phyloP scores from a whole-genome alignment of 805 yeast species.

The Kurtzmaniella cleridarum region DNA sequence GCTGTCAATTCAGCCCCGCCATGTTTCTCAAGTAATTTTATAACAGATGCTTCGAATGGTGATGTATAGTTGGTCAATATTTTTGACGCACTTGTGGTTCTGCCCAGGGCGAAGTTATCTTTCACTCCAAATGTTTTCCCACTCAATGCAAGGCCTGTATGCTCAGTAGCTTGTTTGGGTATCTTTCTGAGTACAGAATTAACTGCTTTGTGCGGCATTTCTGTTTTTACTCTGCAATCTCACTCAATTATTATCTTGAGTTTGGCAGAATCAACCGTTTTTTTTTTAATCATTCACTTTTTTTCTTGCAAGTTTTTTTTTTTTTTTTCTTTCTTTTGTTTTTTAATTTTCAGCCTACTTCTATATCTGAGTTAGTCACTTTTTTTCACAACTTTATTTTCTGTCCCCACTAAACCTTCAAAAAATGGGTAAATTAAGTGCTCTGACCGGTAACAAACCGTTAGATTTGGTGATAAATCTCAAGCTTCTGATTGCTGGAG shows the following conservation, averaged over 20 bases:
- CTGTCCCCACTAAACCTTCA: too few species aligned
- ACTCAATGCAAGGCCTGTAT: neutral
- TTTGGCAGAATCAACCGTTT: too few species aligned
- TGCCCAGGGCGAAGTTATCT: constrained; percentile 68
- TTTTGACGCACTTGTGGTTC: constrained; percentile 77
- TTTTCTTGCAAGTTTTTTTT: too few species aligned
- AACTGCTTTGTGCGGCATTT: too few species aligned
- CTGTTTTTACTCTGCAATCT: too few species aligned
- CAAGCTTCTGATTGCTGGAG: constrained; percentile 40
- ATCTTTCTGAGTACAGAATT: too few species aligned
- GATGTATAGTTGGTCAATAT: constrained; percentile 56
- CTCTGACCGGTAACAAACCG: constrained; percentile 12
- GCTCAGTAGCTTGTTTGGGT: too few species aligned
- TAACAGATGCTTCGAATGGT: constrained; percentile 81
- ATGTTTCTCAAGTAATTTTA: constrained; percentile 38
- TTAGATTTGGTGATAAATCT: constrained; percentile 33
- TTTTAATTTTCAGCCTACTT: neutral
- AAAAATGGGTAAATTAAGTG: too few species aligned
- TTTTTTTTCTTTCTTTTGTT: too few species aligned
- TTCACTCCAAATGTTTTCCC: constrained; percentile 33
- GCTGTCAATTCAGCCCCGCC: constrained; percentile 59
- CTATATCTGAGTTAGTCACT: neutral
- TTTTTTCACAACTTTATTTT: neutral
- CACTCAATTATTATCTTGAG: too few species aligned
- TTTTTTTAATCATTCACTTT: too few species aligned